Conservation (phyloP, 1,284 basidiomycete genomes). For the Ganoderma lucidum region DNA sequence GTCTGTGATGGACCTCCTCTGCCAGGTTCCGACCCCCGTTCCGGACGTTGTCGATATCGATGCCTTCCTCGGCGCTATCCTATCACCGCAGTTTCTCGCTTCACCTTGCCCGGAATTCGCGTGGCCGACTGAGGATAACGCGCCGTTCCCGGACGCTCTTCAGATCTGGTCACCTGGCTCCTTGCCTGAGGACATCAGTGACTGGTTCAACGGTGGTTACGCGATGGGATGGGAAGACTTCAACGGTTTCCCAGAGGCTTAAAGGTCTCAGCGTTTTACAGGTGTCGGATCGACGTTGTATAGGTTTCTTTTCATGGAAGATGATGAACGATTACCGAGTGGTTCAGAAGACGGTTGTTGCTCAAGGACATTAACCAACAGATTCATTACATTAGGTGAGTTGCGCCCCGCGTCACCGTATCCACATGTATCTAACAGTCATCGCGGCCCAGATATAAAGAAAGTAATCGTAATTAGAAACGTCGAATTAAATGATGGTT, state of each 20-base stretch:
- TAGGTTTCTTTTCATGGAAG: background rate
- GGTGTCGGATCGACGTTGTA: background rate
- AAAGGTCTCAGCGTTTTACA: background rate
- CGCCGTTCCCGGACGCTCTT: background rate
- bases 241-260: background rate
- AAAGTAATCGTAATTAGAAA: background rate
- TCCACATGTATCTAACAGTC: background rate
- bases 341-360: background rate
- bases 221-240: background rate
- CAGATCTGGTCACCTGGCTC: background rate
- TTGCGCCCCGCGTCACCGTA: background rate
- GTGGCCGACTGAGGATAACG: background rate
- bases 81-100: background rate
- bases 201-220: background rate
- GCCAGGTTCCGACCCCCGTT: background rate
- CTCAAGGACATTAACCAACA: background rate
- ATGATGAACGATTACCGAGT: background rate
- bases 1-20: background rate
- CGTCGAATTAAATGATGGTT: background rate
- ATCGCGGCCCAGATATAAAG: background rate
- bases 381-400: slow-evolving; percentile 1
- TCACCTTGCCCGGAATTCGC: background rate
- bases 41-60: background rate
- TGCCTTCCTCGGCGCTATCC: background rate
- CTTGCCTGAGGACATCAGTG: background rate